These are phyloP conservation scores for Dianthus caryophyllus DNA, from an alignment of 148 eudicot species.

Conservation along the genomic window DNA sequence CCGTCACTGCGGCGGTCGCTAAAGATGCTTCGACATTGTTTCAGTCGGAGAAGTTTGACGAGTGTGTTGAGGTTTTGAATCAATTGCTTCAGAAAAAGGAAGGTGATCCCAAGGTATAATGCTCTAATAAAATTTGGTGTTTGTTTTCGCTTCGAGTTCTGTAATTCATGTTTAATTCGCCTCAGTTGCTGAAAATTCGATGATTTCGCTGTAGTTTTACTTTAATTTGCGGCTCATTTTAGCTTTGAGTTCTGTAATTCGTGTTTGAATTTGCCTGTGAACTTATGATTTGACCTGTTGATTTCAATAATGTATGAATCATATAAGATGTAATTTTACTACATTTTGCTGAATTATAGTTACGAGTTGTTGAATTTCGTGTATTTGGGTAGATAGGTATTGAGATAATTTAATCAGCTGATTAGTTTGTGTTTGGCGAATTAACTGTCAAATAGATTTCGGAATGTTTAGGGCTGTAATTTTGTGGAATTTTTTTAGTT, in stretches of 20 bases:
- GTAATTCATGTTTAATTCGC: background rate
- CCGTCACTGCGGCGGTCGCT: slow-evolving; percentile 45
- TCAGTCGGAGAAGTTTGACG: slow-evolving; percentile 63
- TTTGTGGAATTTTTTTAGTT: background rate
- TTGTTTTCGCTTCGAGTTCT: background rate
- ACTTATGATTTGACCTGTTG: no score
- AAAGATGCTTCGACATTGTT: slow-evolving; percentile 62
- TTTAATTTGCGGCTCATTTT: no score
- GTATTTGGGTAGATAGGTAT: background rate
- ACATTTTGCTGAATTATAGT: background rate
- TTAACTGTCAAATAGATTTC: background rate
- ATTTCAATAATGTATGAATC: no score
- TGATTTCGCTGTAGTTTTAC: no score
- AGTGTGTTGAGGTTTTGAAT: slow-evolving; percentile 56
- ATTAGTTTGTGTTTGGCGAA: background rate
- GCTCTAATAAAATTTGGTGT: background rate
- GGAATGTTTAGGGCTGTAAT: background rate
- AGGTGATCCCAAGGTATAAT: slow-evolving; percentile 64
- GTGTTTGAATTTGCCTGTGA: no score
- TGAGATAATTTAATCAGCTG: background rate
- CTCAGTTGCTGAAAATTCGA: background rate
- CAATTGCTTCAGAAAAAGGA: slow-evolving; percentile 60
- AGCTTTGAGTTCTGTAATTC: background rate
- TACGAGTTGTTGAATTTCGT: background rate
- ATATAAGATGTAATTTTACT: no score